Evolutionary conservation across 2,329 filamentous ascomycete species (phyloP).

Genomic region (Lecanosticta acicola): DNA sequence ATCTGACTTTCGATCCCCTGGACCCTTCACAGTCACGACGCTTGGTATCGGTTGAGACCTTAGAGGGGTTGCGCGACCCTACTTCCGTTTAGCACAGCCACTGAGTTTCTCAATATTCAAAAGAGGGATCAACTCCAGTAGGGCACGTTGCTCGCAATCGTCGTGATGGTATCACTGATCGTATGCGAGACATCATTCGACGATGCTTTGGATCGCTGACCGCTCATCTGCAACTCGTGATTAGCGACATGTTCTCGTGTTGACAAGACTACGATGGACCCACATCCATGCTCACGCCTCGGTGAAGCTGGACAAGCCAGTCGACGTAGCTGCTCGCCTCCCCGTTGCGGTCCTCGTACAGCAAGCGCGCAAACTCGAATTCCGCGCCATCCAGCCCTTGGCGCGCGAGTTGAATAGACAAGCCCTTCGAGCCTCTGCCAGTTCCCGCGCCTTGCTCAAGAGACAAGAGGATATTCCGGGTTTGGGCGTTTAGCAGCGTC

Average conservation of each 20-base stretch:
- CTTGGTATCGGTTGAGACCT: too few relatives aligned
- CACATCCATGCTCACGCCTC: slow-evolving; percentile 80
- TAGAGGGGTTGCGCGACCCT: too few relatives aligned
- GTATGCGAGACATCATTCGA: slow-evolving; percentile 18
- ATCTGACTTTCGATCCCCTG: too few relatives aligned
- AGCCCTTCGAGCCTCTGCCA: slow-evolving; percentile 54
- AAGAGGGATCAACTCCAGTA: slow-evolving; percentile 21
- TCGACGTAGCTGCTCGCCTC: slow-evolving; percentile 98
- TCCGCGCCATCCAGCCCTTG: slow-evolving; percentile 93
- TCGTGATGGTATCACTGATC: slow-evolving; percentile 28
- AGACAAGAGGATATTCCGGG: slow-evolving; percentile 87
- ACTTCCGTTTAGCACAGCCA: not conserved
- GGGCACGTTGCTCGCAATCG: slow-evolving; percentile 28
- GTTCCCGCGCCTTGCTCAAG: slow-evolving; percentile 60
- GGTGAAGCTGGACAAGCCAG: slow-evolving; percentile 93
- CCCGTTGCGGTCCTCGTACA: slow-evolving; percentile 94
- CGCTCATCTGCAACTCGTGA: slow-evolving; percentile 22
- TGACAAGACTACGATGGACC: slow-evolving; percentile 13
- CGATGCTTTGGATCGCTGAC: slow-evolving; percentile 26
- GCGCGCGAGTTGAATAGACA: slow-evolving; percentile 82
- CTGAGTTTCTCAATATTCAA: not conserved
- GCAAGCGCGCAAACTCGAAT: slow-evolving; percentile 86
- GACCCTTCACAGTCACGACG: not conserved
- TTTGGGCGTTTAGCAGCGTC: slow-evolving; percentile 90
- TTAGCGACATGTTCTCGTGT: slow-evolving; percentile 13